Conservation (phyloP, 2,329 filamentous ascomycete genomes). For the Westerdykella ornata region DNA sequence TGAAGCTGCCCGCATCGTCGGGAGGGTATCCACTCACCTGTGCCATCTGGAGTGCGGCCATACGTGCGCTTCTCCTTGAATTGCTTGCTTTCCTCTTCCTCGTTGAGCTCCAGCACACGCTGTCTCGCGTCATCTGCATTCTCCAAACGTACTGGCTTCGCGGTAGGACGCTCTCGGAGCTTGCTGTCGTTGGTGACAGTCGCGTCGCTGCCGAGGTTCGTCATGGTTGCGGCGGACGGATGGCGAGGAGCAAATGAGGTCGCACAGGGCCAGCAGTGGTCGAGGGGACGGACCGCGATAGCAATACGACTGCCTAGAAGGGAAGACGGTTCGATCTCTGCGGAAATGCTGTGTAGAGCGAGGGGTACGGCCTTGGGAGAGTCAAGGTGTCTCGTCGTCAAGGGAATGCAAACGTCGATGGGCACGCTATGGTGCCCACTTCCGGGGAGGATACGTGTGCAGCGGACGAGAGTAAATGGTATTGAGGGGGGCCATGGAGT, state of each 20-base stretch:
- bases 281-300: no score
- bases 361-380: background rate
- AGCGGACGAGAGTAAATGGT: background rate
- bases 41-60: constrained; percentile 85
- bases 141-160: constrained; percentile 24
- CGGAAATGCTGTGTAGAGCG: background rate
- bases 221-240: constrained; percentile 16
- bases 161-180: constrained; percentile 25
- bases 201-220: constrained; percentile 13
- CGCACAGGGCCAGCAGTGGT: constrained; percentile 3
- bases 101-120: constrained; percentile 46
- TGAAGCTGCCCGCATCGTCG: no score
- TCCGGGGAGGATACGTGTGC: background rate
- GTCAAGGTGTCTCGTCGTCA: constrained; percentile 10
- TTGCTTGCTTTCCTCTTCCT: constrained; percentile 43
- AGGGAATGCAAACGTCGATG: constrained; percentile 7
- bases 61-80: constrained; percentile 68
- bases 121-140: constrained; percentile 39
- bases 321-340: background rate
- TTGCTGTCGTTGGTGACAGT: constrained; percentile 23
- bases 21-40: constrained; percentile 54
- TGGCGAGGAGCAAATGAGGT: constrained; percentile 13
- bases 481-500: constrained; percentile 20
- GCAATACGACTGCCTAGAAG: no score
- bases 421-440: constrained; percentile 5